Evolutionary conservation across 2,329 filamentous ascomycete genomes (phyloP), one percentile per base, ranked within the genome.

Genomic region (Incumbomyces lentus): DNA sequence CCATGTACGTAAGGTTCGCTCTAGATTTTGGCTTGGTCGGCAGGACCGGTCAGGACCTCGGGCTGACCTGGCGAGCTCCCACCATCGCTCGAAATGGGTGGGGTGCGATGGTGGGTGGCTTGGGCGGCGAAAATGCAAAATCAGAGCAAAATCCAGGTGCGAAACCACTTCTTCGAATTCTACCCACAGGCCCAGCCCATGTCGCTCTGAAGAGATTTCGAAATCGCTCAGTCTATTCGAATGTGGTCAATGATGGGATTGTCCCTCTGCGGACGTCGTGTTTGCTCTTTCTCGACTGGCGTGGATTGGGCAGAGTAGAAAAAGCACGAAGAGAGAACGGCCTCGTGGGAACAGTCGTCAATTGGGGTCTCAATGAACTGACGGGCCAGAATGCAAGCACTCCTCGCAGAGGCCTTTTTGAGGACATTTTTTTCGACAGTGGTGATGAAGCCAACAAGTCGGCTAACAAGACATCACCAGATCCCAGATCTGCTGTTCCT

Each of bases 231-330:
- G 69, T 94, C 2, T 96, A 96, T 63, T 75, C 83, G 32, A 96
- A 96, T 60, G 81, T 94, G 36, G 69, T 84, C 59, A 95, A 95
- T 62, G 90, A 96, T 66, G 74, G 81, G 2, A 95, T 98, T 55
- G 92, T 98, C 3, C 92, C 92, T 2, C 69, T 98, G 30, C 80
- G 92, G 17, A 98, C 92, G 3, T 96, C 90, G 52, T 98, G 90
- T 63, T 71, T 98, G n/a, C 68, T 98, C 5, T 98, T 98, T 59
- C 70, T 98, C 1, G 92, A 98, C 62, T 98, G 92, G 92, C 84
- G 89, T 65, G 92, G 92, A 0, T 70, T 98, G 2, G 90, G 84
- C 4, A 82, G 87, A 33, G 92, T 98, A 1, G 88, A 96, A 55
- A 98, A 98, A 65, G 90, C 92, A 10, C 78, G 90, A 17, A 73